Base-by-base conservation (phyloP, 306 rosid species). In the Dalbergia cochinchinensis region DNA sequence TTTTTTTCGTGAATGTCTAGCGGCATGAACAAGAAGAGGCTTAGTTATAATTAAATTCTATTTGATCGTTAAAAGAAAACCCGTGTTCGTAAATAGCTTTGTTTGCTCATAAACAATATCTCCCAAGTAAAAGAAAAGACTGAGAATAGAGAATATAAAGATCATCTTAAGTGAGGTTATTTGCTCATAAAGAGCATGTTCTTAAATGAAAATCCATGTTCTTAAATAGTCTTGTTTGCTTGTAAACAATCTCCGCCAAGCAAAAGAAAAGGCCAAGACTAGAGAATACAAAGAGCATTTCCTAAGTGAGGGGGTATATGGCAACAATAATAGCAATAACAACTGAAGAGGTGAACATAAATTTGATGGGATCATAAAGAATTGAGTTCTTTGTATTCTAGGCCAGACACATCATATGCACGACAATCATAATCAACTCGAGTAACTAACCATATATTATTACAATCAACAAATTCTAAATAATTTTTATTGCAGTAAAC, bases 401-500 rank as follows among this genome's bases (percentile, higher is more conserved):
- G 71, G 48, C 41, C n/a, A 65, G 37, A 41, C 59, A n/a, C 6
- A 20, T 76, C 68, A 51, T 14, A 55, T 31, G 22, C 69, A 22
- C 22, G 65, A 62, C 14, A 47, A 16, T 60, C 47, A 20, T 74
- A 6, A 77, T 66, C 65, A 72, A 35, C 50, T 16, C 48, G 62
- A 50, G 12, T 51, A 60, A 73, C 34, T 13, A 66, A 13, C 47
- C 64, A 11, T 42, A 26, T 50, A 37, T 37, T 42, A 69, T 50
- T 80, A 74, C 80, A 73, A 73, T 12, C 4, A 67, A 45, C 75
- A 67, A 42, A 81, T 66, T 65, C 67, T 44, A 48, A 45, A 48
- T 10, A 20, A 71, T 78, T 73, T 26, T 80, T 54, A 76, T 65
- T 71, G 78, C 11, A 69, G 50, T 63, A 79, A 50, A 63, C 53